Evolutionary conservation across 768 basidiomycete genomes (phyloP).

Genomic region (Leccinum obscurum): DNA sequence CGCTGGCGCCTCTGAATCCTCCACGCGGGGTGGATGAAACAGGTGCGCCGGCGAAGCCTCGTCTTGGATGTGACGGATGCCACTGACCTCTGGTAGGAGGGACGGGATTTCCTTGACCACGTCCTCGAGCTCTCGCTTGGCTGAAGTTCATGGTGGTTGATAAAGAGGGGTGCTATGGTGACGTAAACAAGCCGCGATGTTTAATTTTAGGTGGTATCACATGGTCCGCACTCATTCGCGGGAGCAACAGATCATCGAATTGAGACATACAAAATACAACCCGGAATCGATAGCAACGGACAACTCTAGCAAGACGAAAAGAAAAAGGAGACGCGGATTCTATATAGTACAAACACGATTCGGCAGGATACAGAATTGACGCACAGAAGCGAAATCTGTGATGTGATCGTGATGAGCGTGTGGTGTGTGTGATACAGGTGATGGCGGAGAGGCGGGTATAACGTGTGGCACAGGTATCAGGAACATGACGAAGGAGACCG

Average conservation of each 20-base stretch:
- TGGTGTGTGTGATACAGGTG: conserved; percentile 31
- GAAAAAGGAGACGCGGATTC: conserved; percentile 6
- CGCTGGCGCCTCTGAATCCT: conserved; percentile 24
- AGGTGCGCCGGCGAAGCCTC: conserved; percentile 7
- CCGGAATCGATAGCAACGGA: not conserved
- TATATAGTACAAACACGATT: conserved; percentile 17
- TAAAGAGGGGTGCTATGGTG: not conserved
- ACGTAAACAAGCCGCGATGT: not conserved
- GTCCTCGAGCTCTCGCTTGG: conserved; percentile 1
- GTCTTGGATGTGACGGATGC: conserved; percentile 19
- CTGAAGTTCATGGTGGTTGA: not conserved
- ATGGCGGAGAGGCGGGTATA: conserved; percentile 30
- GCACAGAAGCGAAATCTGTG: conserved; percentile 15
- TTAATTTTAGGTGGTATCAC: too few relatives aligned
- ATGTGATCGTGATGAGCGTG: conserved; percentile 18
- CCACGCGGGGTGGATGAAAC: conserved; percentile 9
- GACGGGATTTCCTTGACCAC: not conserved
- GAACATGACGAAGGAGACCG: conserved; percentile 19
- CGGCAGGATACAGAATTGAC: conserved; percentile 19
- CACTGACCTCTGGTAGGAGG: not conserved
- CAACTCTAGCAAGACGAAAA: conserved; percentile 3
- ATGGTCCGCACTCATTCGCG: not conserved
- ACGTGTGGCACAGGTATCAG: conserved; percentile 32
- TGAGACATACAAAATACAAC: not conserved
- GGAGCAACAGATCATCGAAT: not conserved